Evolutionary conservation across 257 asterid species (phyloP).

Genomic region (Anisodus acutangulus): DNA sequence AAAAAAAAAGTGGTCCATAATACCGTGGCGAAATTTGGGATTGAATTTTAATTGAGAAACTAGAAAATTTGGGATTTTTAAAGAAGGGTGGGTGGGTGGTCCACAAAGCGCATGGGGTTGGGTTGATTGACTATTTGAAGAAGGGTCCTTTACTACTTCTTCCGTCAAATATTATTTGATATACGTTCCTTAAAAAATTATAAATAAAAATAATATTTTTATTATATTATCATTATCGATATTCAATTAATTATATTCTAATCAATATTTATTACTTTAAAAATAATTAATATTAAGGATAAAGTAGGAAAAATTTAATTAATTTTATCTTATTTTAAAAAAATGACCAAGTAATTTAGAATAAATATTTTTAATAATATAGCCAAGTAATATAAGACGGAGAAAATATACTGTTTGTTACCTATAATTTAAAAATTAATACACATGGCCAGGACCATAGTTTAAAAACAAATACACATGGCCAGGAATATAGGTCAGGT

Average conservation of each 20-base stretch:
- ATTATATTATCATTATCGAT: too few relatives aligned
- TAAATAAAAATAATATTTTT: too few relatives aligned
- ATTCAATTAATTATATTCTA: too few relatives aligned
- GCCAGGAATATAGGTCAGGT: conserved; percentile 49
- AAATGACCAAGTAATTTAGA: too few relatives aligned
- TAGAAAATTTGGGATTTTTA: conserved; percentile 18
- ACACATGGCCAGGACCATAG: conserved; percentile 35
- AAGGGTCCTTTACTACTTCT: neutral
- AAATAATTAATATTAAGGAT: too few relatives aligned
- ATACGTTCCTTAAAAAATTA: too few relatives aligned
- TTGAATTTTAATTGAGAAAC: neutral
- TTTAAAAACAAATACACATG: conserved; percentile 31
- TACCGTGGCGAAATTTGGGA: neutral
- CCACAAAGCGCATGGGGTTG: conserved; percentile 40
- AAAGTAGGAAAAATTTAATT: too few relatives aligned
- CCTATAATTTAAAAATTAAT: conserved; percentile 25
- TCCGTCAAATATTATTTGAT: too few relatives aligned
- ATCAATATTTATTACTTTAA: too few relatives aligned
- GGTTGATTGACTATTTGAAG: conserved; percentile 18
- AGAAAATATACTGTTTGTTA: neutral
- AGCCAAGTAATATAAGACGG: too few relatives aligned
- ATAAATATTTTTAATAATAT: too few relatives aligned
- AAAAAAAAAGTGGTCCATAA: neutral
- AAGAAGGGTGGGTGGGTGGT: conserved; percentile 35
- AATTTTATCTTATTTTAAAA: too few relatives aligned